Evolutionary conservation across 768 basidiomycete species (phyloP), one percentile per base, ranked within the genome.

Genomic region (Amanita muscaria): DNA sequence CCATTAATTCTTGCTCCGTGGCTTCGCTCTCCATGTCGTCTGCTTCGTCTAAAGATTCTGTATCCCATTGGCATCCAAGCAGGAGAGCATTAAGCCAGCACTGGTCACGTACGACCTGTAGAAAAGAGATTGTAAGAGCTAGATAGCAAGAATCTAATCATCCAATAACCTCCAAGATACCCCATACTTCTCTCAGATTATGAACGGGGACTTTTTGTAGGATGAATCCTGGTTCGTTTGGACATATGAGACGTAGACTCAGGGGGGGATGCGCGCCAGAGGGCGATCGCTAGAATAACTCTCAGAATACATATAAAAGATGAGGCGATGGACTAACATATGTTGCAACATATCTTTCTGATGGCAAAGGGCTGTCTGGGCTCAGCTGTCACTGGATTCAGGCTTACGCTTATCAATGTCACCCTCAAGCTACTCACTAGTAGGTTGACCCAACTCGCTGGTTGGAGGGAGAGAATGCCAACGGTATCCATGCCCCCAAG

Each of bases 11-110:
- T 15, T 73, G 74, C 40, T 76, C 66, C 5, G 71, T 42, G 18
- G 41, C 41, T 31, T 33, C 30, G 31, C 31, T 23, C 11, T 42
- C 41, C 14, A 5, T 22, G 6, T 12, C 19, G 2, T 42, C 41
- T 33, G 41, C 33, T 21, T 33, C 41, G 19, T 42, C 31, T 14
- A 21, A n/a, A 11, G 58, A 56, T 12, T 52, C 46, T 3, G 76
- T 67, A 21, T 61, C 59, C 87, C 88, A 90, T 10, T 73, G 61
- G 35, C 74, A 77, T 35, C 73, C 69, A 3, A 64, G 54, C 16
- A 90, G 59, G n/a, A 72, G 70, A 53, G 83, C 83, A 54, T 89
- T 90, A 14, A 89, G 55, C 88, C 88, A 90, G 53, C 81, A 84
- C 61, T 89, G 88, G 49, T 89, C 87, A 47, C 74, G 71, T 4